phyloP scores from a whole-genome alignment of 2,329 filamentous ascomycete species.

The Talaromyces sp. region DNA sequence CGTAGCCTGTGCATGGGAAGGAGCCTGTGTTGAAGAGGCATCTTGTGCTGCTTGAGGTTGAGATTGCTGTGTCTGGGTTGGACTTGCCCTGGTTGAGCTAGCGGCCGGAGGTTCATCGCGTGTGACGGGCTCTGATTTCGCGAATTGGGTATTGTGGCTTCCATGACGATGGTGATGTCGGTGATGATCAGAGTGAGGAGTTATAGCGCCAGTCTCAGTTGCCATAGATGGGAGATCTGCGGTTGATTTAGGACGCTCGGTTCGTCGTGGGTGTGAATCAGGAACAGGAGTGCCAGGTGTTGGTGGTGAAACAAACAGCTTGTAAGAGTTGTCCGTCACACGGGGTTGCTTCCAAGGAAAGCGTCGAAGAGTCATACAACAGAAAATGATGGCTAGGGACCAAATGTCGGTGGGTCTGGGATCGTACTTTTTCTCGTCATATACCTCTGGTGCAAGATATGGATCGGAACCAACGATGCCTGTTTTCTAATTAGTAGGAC shows the following conservation, averaged over 20 bases:
- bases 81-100: constrained; percentile 10
- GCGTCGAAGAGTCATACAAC: constrained; percentile 92
- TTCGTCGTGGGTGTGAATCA: constrained; percentile 37
- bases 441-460: constrained; percentile 94
- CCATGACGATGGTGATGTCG: constrained; percentile 20
- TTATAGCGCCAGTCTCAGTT: constrained; percentile 26
- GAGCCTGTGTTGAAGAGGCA: constrained; percentile 23
- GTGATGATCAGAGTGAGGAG: constrained; percentile 8
- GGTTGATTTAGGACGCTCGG: constrained; percentile 36
- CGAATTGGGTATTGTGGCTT: constrained; percentile 8
- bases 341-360: constrained; percentile 98
- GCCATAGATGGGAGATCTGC: constrained; percentile 34
- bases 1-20: constrained; percentile 9
- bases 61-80: constrained; percentile 16
- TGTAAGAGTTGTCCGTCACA: constrained; percentile 89
- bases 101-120: constrained; percentile 23
- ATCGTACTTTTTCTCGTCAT: constrained; percentile 90
- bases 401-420: constrained; percentile 93
- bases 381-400: constrained; percentile 98
- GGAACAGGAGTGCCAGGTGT: constrained; percentile 63
- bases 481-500: constrained; percentile 33
- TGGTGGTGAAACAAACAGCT: constrained; percentile 83
- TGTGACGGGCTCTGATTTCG: constrained; percentile 24
- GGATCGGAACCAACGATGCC: constrained; percentile 85
- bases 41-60: constrained; percentile 21